Base-by-base conservation (phyloP, 129 eudicot species). In the Gnaphalium uliginosum region DNA sequence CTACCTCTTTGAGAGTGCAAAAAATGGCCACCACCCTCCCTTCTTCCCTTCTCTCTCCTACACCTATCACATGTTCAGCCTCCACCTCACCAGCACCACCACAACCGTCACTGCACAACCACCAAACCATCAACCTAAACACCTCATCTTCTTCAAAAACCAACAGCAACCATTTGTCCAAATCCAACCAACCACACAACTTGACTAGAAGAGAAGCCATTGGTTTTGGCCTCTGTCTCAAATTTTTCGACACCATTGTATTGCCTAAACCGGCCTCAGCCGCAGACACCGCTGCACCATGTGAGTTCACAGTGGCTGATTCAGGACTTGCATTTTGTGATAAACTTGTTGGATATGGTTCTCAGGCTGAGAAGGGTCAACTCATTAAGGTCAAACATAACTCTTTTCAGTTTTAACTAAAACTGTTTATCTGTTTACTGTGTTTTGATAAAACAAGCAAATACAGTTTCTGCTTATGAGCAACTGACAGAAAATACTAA, bases 321-420 rank as follows among this genome's bases (percentile, higher is more conserved):
- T 85, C 91, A 10, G 98, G 96, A 1, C 93, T 92, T 48, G 88
- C 89, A 27, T 92, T 76, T 67, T 92, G 95, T 54, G 98, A 92
- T 71, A 84, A 84, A 61, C 82, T 83, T 48, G 78, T 90, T 15
- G 96, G 98, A 10, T 27, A n/a, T 77, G 98, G 96, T 4, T 75
- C 94, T 66, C 81, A 86, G 68, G 72, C 94, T 75, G 72, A 73
- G 33, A 85, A 92, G 77, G 98, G 98, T 0, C 96, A 89, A 59
- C 80, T 92, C 61, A 89, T 89, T 17, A 92, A 87, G 96, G 98
- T 86, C 74, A 39, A 30, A 41, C 25, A 17, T n/a, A 15, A 8
- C 25, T 5, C 26, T 13, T 56, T 56, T 19, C 61, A 19, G 4
- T 56, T n/a, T n/a, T n/a, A n/a, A n/a, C n/a, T n/a, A n/a, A n/a